phyloP scores from a whole-genome alignment of 495 filamentous ascomycete genomes.

The Chaetomidium leptoderma region DNA sequence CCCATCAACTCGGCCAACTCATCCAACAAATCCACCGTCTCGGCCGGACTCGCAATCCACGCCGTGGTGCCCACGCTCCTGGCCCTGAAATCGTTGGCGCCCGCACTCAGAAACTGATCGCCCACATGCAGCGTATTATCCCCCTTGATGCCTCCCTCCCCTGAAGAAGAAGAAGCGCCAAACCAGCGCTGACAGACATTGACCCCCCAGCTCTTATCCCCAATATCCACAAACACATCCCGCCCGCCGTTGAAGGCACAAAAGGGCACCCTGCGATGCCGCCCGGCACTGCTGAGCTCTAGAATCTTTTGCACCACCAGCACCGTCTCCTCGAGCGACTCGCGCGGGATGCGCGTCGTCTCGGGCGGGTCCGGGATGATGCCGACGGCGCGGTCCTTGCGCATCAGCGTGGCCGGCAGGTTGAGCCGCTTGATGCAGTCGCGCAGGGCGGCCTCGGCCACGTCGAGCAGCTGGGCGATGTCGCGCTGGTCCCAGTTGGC shows the following conservation, averaged over 20 bases:
- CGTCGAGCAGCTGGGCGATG: constrained; percentile 73
- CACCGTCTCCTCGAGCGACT: constrained; percentile 93
- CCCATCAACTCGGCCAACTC: constrained; percentile 62
- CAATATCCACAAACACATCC: constrained; percentile 98
- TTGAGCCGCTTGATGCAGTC: constrained; percentile 74
- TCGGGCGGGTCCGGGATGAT: constrained; percentile 62
- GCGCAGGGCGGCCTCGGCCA: constrained; percentile 75
- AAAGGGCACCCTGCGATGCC: constrained; percentile 65
- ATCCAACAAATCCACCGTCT: constrained; percentile 84
- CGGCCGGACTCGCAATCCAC: constrained; percentile 90
- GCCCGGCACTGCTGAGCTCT: constrained; percentile 60
- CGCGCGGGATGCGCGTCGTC: constrained; percentile 70
- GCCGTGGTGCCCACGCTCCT: constrained; percentile 60
- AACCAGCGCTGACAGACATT: constrained; percentile 90
- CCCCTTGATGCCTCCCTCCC: constrained; percentile 34
- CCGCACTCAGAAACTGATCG: constrained; percentile 93
- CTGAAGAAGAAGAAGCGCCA: constrained; percentile 35
- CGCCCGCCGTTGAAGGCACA: constrained; percentile 98
- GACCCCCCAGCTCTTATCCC: constrained; percentile 95
- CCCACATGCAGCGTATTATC: constrained; percentile 75
- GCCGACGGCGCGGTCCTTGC: constrained; percentile 92
- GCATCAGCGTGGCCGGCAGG: constrained; percentile 69
- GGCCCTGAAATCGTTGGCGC: constrained; percentile 95
- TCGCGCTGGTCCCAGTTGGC: constrained; percentile 71
- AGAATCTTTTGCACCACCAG: constrained; percentile 88